Percentiles rank a stretch among this genome's conserved stretches.
Conservation (phyloP, 2,329 filamentous ascomycete genomes). For the Verticillium longisporum region DNA sequence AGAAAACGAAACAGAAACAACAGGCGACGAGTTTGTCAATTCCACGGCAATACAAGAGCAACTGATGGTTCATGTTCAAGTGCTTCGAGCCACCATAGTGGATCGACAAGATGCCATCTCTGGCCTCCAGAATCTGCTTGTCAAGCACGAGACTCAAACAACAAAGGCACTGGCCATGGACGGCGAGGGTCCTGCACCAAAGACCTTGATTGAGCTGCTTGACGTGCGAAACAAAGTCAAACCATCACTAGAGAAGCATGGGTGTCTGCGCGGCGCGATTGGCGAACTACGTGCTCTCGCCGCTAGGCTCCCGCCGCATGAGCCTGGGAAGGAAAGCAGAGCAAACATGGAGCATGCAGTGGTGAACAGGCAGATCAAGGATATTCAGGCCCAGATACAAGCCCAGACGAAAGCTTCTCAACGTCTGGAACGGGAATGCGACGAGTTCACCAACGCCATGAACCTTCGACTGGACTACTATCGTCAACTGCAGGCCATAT, state of each 20-base stretch:
- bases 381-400: slow-evolving; percentile 46
- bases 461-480: slow-evolving; percentile 88
- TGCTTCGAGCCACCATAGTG: slow-evolving; percentile 65
- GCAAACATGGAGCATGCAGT: slow-evolving; percentile 54
- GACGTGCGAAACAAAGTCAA: slow-evolving; percentile 37
- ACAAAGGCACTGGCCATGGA: slow-evolving; percentile 54
- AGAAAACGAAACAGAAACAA: slow-evolving; percentile 64
- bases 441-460: slow-evolving; percentile 70
- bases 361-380: slow-evolving; percentile 54
- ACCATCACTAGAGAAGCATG: slow-evolving; percentile 33
- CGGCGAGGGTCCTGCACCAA: slow-evolving; percentile 64
- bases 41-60: slow-evolving; percentile 86
- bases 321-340: slow-evolving; percentile 12
- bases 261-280: slow-evolving; percentile 66
- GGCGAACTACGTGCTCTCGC: slow-evolving; percentile 61
- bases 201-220: slow-evolving; percentile 49
- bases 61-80: slow-evolving; percentile 79
- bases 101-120: slow-evolving; percentile 73
- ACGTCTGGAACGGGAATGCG: slow-evolving; percentile 61
- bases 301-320: slow-evolving; percentile 56
- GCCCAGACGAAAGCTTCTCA: slow-evolving; percentile 42
- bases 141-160: slow-evolving; percentile 63
- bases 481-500: slow-evolving; percentile 82
- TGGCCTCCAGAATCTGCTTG: slow-evolving; percentile 68
- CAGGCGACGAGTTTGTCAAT: slow-evolving; percentile 84